A percentile compares a stretch with the other conserved stretches of the same genome.
These are phyloP conservation scores for Pueraria montana DNA, from an alignment of 306 rosid genomes.

Conservation along the genomic window DNA sequence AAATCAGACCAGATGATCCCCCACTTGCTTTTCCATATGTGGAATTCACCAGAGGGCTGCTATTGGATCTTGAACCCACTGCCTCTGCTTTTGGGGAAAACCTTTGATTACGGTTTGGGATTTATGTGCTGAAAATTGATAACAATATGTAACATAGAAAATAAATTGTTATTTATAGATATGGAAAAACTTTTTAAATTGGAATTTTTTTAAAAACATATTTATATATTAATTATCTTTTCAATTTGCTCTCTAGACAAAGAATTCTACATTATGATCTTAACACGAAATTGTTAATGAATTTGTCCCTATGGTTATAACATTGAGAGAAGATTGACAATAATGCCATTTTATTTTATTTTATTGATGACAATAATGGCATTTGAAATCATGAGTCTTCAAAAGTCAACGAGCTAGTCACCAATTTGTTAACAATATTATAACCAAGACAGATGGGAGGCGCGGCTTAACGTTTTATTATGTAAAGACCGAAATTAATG, in stretches of 20 bases:
- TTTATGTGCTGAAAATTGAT: not conserved
- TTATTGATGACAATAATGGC: not conserved
- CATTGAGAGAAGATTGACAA: not conserved
- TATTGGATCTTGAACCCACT: constrained; percentile 64
- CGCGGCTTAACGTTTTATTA: no score
- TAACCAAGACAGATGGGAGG: no score
- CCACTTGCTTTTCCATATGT: constrained; percentile 85
- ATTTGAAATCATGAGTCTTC: not conserved
- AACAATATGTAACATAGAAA: not conserved
- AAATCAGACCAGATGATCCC: constrained; percentile 61
- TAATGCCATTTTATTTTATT: not conserved
- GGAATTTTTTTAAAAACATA: not conserved
- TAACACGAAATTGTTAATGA: not conserved
- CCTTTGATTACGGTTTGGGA: not conserved
- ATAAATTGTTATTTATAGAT: not conserved
- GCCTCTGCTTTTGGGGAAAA: constrained; percentile 15
- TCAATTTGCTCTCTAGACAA: not conserved
- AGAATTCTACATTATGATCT: not conserved
- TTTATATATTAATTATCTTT: not conserved
- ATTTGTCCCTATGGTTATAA: not conserved
- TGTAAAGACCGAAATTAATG: no score
- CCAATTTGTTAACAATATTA: no score
- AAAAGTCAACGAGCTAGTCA: not conserved
- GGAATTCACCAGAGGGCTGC: constrained; percentile 64
- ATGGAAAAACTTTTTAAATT: not conserved